Evolutionary conservation across 2,329 filamentous ascomycete species (phyloP), one percentile per base, ranked within the genome.

Genomic region (Acrodontium crateriforme): DNA sequence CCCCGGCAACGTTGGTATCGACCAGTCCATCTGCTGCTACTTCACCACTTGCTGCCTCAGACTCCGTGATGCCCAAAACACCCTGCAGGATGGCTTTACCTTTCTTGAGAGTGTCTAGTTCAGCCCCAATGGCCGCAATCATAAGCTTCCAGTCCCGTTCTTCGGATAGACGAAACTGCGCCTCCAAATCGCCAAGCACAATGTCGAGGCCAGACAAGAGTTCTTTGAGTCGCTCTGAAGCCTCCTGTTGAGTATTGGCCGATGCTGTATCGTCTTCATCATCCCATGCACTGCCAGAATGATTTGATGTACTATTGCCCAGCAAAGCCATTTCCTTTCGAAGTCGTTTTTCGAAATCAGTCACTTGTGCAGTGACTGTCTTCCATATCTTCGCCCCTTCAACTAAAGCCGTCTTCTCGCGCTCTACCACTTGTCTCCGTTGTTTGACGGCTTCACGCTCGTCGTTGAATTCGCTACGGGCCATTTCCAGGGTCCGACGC

Each of bases 91-190:
- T 59, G 3, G 59, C 51, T 39, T 66, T 63, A 1, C 73, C 74
- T 42, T 75, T 67, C 17, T 56, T 57, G 35, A 80, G 74, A 2
- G 75, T 74, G 33, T 77, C 73, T 2, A 79, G 46, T 48, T 82
- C 80, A 0, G 80, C 79, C 1, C 78, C 77, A 18, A 87, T 72
- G 8, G 78, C 78, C 28, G 71, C 79, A 4, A 84, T 73, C 11
- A 87, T 60, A 10, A 85, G 55, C 31, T 77, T 84, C 79, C 80
- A 87, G 10, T 66, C 63, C 31, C 68, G 68, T 1, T 61, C 55
- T 35, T 78, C 69, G 0, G 74, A 74, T 2, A 64, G 46, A 2
- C 60, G 55, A 15, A 74, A 44, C 12, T 65, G 62, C 10, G 60
- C 53, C 29, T 73, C 63, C 3, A 87, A 53, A 3, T 65, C 62